These are phyloP conservation scores for Yarrowia porcina DNA, from an alignment of 805 yeast genomes.

Conservation along the genomic window DNA sequence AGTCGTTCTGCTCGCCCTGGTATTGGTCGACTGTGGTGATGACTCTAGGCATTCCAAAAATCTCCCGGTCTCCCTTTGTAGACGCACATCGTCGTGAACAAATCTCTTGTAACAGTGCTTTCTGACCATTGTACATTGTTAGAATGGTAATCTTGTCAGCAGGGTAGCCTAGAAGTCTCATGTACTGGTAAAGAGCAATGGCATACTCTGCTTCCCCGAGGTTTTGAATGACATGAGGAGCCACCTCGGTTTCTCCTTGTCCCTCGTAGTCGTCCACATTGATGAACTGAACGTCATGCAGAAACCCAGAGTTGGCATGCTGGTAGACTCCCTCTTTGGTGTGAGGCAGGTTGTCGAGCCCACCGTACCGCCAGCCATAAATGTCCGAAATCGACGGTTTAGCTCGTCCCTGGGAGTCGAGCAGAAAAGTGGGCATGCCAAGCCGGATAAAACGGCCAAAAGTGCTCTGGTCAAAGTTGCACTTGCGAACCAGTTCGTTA, in stretches of 20 bases:
- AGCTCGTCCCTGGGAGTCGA: conserved; percentile 34
- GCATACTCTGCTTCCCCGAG: conserved; percentile 50
- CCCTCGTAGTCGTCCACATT: conserved; percentile 37
- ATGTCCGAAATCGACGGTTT: conserved; percentile 33
- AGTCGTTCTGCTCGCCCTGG: conserved; percentile 37
- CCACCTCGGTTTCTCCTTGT: conserved; percentile 36
- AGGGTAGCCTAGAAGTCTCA: conserved; percentile 47
- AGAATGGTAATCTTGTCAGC: conserved; percentile 42
- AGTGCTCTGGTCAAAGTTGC: conserved; percentile 33
- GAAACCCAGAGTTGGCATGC: conserved; percentile 43
- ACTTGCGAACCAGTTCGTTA: conserved; percentile 27
- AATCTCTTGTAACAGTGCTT: conserved; percentile 44
- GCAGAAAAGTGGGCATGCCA: conserved; percentile 30
- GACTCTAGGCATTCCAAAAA: conserved; percentile 37
- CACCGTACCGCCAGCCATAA: conserved; percentile 33
- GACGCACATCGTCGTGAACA: conserved; percentile 36
- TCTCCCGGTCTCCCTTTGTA: background rate
- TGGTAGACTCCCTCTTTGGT: conserved; percentile 25
- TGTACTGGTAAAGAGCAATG: conserved; percentile 46
- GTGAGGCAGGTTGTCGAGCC: conserved; percentile 1
- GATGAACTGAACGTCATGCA: conserved; percentile 37
- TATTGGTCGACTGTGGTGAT: conserved; percentile 36
- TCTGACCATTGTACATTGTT: conserved; percentile 45
- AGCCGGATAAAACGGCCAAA: conserved; percentile 34
- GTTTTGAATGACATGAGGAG: conserved; percentile 39